A percentile compares a stretch with the other conserved stretches of the same genome.
These are phyloP conservation scores for Rachicladosporium sp. DNA, from an alignment of 2,329 filamentous ascomycete species.

Conservation along the genomic window DNA sequence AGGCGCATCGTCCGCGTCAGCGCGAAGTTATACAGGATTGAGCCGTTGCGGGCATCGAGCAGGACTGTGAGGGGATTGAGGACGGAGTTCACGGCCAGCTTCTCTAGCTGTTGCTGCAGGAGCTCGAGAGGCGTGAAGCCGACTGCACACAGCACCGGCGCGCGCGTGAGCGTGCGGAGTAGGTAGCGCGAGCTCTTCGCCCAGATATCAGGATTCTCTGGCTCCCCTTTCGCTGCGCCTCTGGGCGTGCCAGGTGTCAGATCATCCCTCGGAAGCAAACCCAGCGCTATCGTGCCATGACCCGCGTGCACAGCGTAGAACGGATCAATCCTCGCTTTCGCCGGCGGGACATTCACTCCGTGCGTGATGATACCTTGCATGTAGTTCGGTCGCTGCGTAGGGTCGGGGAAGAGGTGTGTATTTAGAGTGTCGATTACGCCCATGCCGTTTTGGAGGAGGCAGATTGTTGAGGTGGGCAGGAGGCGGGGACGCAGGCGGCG, in stretches of 20 bases:
- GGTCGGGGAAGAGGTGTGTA: constrained; percentile 54
- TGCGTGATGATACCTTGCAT: constrained; percentile 57
- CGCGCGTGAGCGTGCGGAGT: constrained; percentile 49
- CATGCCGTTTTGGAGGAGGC: constrained; percentile 70
- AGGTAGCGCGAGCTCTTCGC: constrained; percentile 45
- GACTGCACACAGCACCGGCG: constrained; percentile 49
- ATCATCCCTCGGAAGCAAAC: constrained; percentile 31
- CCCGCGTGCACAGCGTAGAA: constrained; percentile 47
- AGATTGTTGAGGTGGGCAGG: constrained; percentile 56
- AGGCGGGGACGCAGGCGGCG: constrained; percentile 54
- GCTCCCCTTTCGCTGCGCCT: constrained; percentile 2
- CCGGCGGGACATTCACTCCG: constrained; percentile 35
- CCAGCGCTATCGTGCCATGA: constrained; percentile 46
- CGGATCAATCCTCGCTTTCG: constrained; percentile 21
- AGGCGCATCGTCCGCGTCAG: constrained; percentile 55
- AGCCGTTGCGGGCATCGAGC: constrained; percentile 62
- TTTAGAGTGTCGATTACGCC: constrained; percentile 73
- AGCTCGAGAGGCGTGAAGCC: constrained; percentile 49
- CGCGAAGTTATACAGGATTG: constrained; percentile 54
- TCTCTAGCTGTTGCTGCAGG: constrained; percentile 63
- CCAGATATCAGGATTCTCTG: constrained; percentile 18
- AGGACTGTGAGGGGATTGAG: constrained; percentile 74
- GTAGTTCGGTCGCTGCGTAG: constrained; percentile 56
- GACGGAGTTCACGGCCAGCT: constrained; percentile 60
- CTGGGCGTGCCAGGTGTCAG: background rate